phyloP scores from a whole-genome alignment of 129 eudicot genomes.

The Dittrichia graveolens region DNA sequence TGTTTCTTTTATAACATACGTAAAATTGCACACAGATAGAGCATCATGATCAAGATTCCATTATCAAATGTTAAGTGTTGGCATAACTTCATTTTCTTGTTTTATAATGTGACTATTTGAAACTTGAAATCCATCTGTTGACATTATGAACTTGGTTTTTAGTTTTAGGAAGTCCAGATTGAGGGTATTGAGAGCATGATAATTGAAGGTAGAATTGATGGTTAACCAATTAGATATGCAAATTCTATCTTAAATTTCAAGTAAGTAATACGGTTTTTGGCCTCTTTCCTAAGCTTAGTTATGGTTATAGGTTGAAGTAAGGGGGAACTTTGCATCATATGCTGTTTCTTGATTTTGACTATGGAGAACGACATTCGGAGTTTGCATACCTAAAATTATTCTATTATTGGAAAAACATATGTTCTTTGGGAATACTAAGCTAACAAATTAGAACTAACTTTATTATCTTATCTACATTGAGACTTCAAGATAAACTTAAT shows the following conservation, averaged over 20 bases:
- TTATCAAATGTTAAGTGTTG: neutral
- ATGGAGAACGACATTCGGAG: constrained; percentile 27
- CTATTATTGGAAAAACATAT: constrained; percentile 16
- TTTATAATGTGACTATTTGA: neutral
- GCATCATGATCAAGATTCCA: neutral
- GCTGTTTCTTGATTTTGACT: constrained; percentile 26
- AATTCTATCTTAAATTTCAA: neutral
- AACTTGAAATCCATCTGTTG: neutral
- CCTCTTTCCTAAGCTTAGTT: constrained; percentile 20
- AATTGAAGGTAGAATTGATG: constrained; percentile 30
- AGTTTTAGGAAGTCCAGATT: constrained; percentile 11
- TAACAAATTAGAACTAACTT: constrained; percentile 17
- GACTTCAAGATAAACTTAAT: neutral
- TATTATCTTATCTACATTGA: constrained; percentile 19
- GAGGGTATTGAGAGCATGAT: constrained; percentile 14
- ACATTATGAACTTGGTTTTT: neutral
- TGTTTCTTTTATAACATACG: neutral
- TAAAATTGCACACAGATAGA: neutral
- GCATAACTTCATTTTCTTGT: neutral
- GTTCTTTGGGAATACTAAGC: constrained; percentile 30
- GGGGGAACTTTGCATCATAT: constrained; percentile 31
- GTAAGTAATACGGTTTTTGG: neutral
- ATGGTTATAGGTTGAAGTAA: constrained; percentile 28
- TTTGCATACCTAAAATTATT: constrained; percentile 38
- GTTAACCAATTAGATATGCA: constrained; percentile 16